These are phyloP conservation scores for Xylariaceae sp. DNA, from an alignment of 2,329 filamentous ascomycete genomes.

Conservation along the genomic window DNA sequence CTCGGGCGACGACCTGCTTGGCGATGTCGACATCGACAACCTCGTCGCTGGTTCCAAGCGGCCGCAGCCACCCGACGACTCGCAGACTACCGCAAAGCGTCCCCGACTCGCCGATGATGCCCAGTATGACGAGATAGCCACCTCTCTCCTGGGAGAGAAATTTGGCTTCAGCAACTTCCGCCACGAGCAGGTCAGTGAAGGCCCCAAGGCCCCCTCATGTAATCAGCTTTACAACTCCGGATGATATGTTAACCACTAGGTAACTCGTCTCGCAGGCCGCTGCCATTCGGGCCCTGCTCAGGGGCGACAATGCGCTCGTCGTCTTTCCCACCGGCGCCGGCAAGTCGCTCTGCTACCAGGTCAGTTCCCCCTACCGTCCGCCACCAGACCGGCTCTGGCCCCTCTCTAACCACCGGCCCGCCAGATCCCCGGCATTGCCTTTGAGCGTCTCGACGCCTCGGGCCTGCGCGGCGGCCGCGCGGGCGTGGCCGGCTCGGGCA, in stretches of 20 bases:
- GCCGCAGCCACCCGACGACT: background rate
- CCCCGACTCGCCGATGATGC: background rate
- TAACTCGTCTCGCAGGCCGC: conserved; percentile 23
- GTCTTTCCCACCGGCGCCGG: conserved; percentile 42
- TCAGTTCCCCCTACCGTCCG: conserved; percentile 11
- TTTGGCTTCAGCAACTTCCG: conserved; percentile 35
- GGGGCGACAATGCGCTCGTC: conserved; percentile 33
- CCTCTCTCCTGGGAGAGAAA: conserved; percentile 26
- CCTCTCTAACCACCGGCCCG: no score
- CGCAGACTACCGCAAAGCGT: conserved; percentile 6
- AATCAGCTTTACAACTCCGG: no score
- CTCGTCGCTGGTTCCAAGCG: conserved; percentile 11
- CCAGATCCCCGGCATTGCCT: conserved; percentile 40
- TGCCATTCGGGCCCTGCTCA: conserved; percentile 30
- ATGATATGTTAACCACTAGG: no score
- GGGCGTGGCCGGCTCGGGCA: conserved; percentile 29
- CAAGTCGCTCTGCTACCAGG: conserved; percentile 44
- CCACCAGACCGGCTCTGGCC: no score
- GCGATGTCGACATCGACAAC: conserved; percentile 15
- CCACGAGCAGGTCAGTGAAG: conserved; percentile 32
- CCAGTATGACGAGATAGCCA: conserved; percentile 5
- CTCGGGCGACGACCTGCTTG: conserved; percentile 28
- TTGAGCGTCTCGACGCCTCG: conserved; percentile 32
- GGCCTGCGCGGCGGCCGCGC: conserved; percentile 5
- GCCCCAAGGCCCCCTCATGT: no score